These are phyloP conservation scores for Acidiella bohemica DNA, from an alignment of 495 filamentous ascomycete species.

Conservation along the genomic window DNA sequence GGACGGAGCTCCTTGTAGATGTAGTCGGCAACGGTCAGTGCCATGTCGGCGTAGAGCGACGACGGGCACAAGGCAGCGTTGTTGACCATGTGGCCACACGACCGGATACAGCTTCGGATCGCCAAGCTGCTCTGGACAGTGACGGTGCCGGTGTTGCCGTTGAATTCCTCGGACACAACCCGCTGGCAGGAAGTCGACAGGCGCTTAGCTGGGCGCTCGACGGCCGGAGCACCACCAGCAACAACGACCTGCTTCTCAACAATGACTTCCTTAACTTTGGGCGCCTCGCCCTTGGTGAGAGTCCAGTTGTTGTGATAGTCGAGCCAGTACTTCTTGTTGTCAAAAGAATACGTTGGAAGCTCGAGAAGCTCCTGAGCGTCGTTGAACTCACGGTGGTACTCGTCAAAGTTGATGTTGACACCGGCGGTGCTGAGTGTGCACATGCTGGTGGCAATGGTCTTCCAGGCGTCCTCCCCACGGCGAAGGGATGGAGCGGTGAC, in stretches of 20 bases:
- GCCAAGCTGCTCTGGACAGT: conserved; percentile 30
- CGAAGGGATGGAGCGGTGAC: conserved; percentile 32
- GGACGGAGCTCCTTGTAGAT: conserved; percentile 34
- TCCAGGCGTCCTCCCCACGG: conserved; percentile 36
- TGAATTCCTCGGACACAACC: conserved; percentile 29
- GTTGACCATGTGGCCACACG: conserved; percentile 33
- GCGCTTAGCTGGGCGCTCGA: conserved; percentile 24
- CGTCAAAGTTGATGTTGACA: conserved; percentile 34
- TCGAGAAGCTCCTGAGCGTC: conserved; percentile 29
- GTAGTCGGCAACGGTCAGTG: conserved; percentile 36
- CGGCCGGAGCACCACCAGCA: conserved; percentile 17
- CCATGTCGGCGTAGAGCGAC: conserved; percentile 39
- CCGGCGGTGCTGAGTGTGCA: conserved; percentile 30
- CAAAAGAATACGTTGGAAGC: conserved; percentile 37
- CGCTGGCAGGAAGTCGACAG: conserved; percentile 32
- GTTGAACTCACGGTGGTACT: conserved; percentile 36
- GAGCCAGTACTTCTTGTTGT: conserved; percentile 40
- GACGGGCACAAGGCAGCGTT: conserved; percentile 32
- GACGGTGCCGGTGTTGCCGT: conserved; percentile 27
- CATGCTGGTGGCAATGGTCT: conserved; percentile 32
- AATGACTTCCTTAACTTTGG: conserved; percentile 15
- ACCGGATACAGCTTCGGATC: no score
- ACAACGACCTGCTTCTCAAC: conserved; percentile 20
- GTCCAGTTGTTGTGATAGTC: conserved; percentile 39
- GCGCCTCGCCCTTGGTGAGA: conserved; percentile 36